Conservation (phyloP, 2,329 filamentous ascomycete species). For the Claviceps pusilla region DNA sequence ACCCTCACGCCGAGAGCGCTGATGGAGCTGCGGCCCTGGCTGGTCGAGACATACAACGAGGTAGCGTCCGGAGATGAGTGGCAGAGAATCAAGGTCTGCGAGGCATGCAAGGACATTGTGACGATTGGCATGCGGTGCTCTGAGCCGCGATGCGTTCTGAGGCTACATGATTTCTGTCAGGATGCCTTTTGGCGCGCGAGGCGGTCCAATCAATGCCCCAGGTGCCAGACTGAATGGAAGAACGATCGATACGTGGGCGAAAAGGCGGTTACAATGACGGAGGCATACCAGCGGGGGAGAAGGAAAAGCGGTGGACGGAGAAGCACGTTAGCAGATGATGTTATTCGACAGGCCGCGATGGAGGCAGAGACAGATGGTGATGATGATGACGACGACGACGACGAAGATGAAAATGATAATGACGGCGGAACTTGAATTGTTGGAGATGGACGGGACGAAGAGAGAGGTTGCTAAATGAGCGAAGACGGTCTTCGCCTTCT, state of each 20-base stretch:
- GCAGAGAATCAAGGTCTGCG: conserved; percentile 72
- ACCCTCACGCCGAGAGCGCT: conserved; percentile 61
- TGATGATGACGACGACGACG: neutral
- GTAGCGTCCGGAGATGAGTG: conserved; percentile 41
- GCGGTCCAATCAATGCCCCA: conserved; percentile 48
- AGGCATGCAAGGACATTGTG: conserved; percentile 78
- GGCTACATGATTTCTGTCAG: conserved; percentile 66
- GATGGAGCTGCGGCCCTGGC: conserved; percentile 72
- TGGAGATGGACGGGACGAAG: neutral
- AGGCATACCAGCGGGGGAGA: conserved; percentile 31
- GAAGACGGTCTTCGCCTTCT: neutral
- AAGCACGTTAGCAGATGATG: conserved; percentile 20
- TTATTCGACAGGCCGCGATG: conserved; percentile 14
- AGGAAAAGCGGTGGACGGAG: conserved; percentile 20
- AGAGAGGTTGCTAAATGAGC: neutral
- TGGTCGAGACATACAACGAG: conserved; percentile 84
- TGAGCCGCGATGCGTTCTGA: conserved; percentile 48
- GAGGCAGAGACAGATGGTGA: conserved; percentile 3
- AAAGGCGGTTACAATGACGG: conserved; percentile 38
- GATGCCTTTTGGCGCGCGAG: conserved; percentile 57
- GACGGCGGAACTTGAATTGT: neutral
- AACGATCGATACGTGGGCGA: conserved; percentile 39
- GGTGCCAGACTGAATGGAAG: conserved; percentile 37
- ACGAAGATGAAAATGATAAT: neutral
- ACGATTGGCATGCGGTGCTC: conserved; percentile 69